Evolutionary conservation across 139 green algal genomes (phyloP).

Genomic region (Coccomyxa sp.): DNA sequence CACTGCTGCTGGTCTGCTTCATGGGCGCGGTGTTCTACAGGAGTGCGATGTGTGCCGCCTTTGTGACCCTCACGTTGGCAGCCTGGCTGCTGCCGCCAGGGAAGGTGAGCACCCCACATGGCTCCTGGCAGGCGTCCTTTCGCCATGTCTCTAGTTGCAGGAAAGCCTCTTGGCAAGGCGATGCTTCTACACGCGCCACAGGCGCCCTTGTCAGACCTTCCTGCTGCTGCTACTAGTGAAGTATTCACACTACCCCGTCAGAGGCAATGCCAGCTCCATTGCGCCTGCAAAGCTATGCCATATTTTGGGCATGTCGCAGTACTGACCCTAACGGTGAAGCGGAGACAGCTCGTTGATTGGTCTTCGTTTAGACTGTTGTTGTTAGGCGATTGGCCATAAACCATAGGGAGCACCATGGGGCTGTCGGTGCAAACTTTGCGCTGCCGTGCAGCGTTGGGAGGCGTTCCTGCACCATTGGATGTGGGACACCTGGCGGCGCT

Average conservation of each 20-base stretch:
- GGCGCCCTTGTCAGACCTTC: not conserved
- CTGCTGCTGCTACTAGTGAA: not conserved
- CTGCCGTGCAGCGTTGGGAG: not conserved
- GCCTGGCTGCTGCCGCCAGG: not conserved
- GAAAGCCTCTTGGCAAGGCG: not conserved
- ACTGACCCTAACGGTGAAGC: not conserved
- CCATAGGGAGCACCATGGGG: not conserved
- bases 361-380: not conserved
- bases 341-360: not conserved
- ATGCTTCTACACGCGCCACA: not conserved
- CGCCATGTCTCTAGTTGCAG: not conserved
- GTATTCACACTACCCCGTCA: not conserved
- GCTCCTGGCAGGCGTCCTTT: not conserved
- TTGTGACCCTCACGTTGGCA: not conserved
- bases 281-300: not conserved
- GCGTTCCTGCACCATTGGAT: constrained; percentile 1
- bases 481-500: constrained; percentile 7
- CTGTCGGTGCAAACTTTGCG: not conserved
- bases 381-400: not conserved
- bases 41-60: not conserved
- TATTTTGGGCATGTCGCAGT: not conserved
- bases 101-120: not conserved
- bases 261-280: not conserved
- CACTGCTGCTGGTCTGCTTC: not conserved
- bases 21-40: not conserved